Evolutionary conservation across 2,329 filamentous ascomycete species (phyloP).

Genomic region (Ophiostoma sp.): DNA sequence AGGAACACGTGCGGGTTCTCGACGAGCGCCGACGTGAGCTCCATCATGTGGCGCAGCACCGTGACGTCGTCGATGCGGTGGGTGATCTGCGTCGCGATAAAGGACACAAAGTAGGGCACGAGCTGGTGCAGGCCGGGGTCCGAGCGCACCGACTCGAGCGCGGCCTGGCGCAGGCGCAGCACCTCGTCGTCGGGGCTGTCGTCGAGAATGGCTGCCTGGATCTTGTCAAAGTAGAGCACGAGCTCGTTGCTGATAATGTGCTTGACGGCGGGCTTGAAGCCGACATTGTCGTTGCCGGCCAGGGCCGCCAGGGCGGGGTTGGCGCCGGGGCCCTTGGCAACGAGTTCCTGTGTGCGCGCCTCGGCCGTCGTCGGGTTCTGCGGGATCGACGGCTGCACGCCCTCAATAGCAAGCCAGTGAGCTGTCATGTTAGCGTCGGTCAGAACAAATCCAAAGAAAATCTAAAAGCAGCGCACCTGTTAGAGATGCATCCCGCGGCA

Average conservation of each 20-base stretch:
- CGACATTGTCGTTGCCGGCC: conserved; percentile 62
- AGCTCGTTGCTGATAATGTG: conserved; percentile 95
- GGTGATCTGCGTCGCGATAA: conserved; percentile 91
- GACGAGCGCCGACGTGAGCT: conserved; percentile 76
- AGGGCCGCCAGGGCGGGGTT: conserved; percentile 80
- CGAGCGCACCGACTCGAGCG: conserved; percentile 75
- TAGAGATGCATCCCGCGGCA: conserved; percentile 85
- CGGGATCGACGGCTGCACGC: conserved; percentile 91
- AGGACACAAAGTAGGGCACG: conserved; percentile 93
- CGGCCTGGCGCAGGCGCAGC: conserved; percentile 69
- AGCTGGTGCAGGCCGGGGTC: conserved; percentile 94
- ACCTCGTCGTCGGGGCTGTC: conserved; percentile 77
- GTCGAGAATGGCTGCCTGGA: conserved; percentile 81
- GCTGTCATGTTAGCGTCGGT: conserved; percentile 51
- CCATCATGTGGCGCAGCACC: conserved; percentile 85
- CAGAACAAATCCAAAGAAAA: neutral
- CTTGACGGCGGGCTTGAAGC: conserved; percentile 86
- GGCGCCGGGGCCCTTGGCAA: conserved; percentile 83
- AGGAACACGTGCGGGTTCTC: conserved; percentile 75
- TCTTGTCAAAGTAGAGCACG: conserved; percentile 94
- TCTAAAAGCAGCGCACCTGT: neutral
- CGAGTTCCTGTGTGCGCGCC: conserved; percentile 73
- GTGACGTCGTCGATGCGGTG: conserved; percentile 89
- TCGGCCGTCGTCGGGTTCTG: conserved; percentile 90
- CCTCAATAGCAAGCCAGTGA: conserved; percentile 96